Evolutionary conservation across 768 basidiomycete species (phyloP).

Genomic region (Mycena olivaceomarginata): DNA sequence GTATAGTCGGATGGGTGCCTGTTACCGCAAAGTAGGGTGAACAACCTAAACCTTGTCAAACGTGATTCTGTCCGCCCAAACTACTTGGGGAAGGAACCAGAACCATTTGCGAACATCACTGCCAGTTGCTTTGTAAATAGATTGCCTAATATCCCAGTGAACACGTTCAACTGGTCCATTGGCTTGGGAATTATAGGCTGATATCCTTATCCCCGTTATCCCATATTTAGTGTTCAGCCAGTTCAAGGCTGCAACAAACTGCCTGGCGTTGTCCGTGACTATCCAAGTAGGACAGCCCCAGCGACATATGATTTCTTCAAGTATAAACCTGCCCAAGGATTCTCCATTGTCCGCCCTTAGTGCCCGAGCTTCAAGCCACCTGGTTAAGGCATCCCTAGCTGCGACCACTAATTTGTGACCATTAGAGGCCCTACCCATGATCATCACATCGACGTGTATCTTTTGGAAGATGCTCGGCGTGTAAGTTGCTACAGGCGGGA

Average conservation of each 20-base stretch:
- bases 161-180: not conserved
- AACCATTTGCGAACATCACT: slow-evolving; percentile 22
- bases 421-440: not conserved
- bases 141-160: not conserved
- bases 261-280: not conserved
- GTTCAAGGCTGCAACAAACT: not conserved
- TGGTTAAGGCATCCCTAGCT: not conserved
- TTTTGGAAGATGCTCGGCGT: not conserved
- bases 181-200: not conserved
- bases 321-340: not conserved
- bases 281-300: not conserved
- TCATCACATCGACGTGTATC: slow-evolving; percentile 3
- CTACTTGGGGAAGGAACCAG: slow-evolving; percentile 30
- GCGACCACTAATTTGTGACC: not conserved
- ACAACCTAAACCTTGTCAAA: slow-evolving; percentile 2
- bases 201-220: not conserved
- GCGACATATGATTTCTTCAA: not conserved
- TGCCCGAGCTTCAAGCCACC: not conserved
- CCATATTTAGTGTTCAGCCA: not conserved
- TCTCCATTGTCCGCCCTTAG: not conserved
- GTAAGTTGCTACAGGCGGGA: not conserved
- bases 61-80: slow-evolving; percentile 48
- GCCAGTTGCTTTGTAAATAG: not conserved
- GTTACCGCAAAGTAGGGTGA: slow-evolving; percentile 12
- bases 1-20: not conserved